Percentiles rank a stretch among this genome's conserved stretches.
These are phyloP conservation scores for Knoxia roxburghii DNA, from an alignment of 257 asterid species.

Conservation along the genomic window DNA sequence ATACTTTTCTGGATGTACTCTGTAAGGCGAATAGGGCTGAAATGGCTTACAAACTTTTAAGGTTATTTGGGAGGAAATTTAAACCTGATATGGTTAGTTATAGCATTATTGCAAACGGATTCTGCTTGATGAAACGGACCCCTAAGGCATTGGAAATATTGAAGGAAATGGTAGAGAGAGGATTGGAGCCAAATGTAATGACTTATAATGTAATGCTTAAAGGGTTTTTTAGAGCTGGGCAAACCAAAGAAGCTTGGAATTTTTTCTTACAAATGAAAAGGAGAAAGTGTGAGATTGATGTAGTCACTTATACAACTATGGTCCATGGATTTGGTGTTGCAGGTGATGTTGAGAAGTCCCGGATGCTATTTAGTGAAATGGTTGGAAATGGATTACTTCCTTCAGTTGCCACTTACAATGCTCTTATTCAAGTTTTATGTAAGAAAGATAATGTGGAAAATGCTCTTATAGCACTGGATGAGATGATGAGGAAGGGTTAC, in stretches of 20 bases:
- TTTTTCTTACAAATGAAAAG: slow-evolving; percentile 88
- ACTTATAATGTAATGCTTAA: slow-evolving; percentile 73
- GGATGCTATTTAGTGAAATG: slow-evolving; percentile 68
- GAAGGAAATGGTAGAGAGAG: slow-evolving; percentile 83
- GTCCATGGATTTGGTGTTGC: slow-evolving; percentile 81
- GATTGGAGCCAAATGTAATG: slow-evolving; percentile 53
- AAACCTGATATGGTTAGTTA: slow-evolving; percentile 60
- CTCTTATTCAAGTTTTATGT: slow-evolving; percentile 80
- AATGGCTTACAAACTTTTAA: slow-evolving; percentile 59
- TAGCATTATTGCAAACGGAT: slow-evolving; percentile 72
- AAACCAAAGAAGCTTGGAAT: slow-evolving; percentile 67
- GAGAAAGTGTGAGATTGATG: slow-evolving; percentile 71
- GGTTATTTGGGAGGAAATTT: slow-evolving; percentile 57
- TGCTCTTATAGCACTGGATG: slow-evolving; percentile 56
- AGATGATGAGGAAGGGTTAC: slow-evolving; percentile 79
- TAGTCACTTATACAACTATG: slow-evolving; percentile 77
- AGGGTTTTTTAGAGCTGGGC: slow-evolving; percentile 73
- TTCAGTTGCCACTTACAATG: slow-evolving; percentile 77
- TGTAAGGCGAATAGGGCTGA: slow-evolving; percentile 77
- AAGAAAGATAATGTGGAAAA: slow-evolving; percentile 78
- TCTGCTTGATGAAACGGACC: slow-evolving; percentile 64
- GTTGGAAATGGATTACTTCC: slow-evolving; percentile 84
- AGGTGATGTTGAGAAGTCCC: slow-evolving; percentile 71
- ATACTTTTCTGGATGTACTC: slow-evolving; percentile 67
- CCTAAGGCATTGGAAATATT: slow-evolving; percentile 64